Evolutionary conservation across 495 filamentous ascomycete species (phyloP), one percentile per base, ranked within the genome.

Genomic region (Delitschia confertaspora): DNA sequence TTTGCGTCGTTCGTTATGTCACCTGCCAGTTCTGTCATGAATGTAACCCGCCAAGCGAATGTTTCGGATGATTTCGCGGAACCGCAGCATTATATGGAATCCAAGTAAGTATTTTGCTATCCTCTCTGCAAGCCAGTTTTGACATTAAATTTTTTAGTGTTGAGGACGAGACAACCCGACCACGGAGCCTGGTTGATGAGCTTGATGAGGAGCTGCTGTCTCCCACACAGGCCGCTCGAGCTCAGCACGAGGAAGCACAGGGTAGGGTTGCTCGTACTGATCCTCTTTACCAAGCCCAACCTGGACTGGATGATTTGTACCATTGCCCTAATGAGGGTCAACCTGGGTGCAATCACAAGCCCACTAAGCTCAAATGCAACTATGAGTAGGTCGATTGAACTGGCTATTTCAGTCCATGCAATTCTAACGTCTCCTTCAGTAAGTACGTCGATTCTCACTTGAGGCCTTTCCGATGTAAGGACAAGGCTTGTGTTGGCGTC

Each of bases 361-460:
- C 85, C 16, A 87, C 85, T 52, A 87, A 86, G 63, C 81, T 94
- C 49, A 95, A 94, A 73, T 95, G 88, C 78, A 88, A 91, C 65
- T 95, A 94, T 63, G 85, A 93, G 88, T 88, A 80, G 76, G 82
- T 35, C 39, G 53, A 53, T 35, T 40, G 53, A 53, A 14, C 8
- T 6, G 14, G 10, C 9, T 6, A 14, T n/a, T 13, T 64, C 58
- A 69, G 40, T 51, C 59, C 64, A 65, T 53, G 11, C 7, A 16
- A 6, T 23, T 9, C 39, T 45, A 45, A 46, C 10, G n/a, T n/a
- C 38, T 27, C 51, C 26, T 29, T 32, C 66, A 95, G 88, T 71
- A 94, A 94, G 72, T 89, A 88, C 60, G 72, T 95, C 56, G 88
- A 95, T 63, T 93, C 88, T 14, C 88, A 95, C 64, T 61, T 93